Percentiles rank a stretch among this genome's conserved stretches.
These are phyloP conservation scores for Wallacemonas sp. DNA, from an alignment of 208 protist species.

Conservation along the genomic window DNA sequence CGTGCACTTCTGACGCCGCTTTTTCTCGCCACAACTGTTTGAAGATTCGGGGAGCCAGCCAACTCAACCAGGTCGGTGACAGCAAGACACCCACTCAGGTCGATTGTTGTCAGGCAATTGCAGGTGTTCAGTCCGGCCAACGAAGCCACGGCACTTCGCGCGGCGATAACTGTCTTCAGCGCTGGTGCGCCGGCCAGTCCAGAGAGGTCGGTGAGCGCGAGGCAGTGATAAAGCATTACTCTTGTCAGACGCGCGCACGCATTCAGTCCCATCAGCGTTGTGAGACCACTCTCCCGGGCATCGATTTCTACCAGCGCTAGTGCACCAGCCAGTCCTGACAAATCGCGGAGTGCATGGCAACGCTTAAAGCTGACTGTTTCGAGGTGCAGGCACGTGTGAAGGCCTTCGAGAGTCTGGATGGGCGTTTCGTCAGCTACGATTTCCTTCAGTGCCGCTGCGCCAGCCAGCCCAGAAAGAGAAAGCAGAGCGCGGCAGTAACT, in stretches of 20 bases:
- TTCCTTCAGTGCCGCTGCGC: constrained; percentile 5
- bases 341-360: background rate
- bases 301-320: background rate
- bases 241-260: background rate
- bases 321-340: background rate
- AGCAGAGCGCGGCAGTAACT: background rate
- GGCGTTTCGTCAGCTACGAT: background rate
- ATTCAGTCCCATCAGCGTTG: background rate
- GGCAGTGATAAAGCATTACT: background rate
- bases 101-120: background rate
- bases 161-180: background rate
- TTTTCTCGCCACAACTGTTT: background rate
- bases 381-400: constrained; percentile 1
- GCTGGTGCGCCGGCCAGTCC: background rate
- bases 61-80: background rate
- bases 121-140: background rate
- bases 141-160: background rate
- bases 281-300: background rate
- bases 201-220: background rate
- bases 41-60: background rate
- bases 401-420: constrained; percentile 2
- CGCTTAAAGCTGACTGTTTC: constrained; percentile 3
- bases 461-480: background rate
- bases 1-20: no score
- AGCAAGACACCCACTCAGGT: background rate